phyloP scores from a whole-genome alignment of 2,329 filamentous ascomycete genomes.

The Endothia cerciana region DNA sequence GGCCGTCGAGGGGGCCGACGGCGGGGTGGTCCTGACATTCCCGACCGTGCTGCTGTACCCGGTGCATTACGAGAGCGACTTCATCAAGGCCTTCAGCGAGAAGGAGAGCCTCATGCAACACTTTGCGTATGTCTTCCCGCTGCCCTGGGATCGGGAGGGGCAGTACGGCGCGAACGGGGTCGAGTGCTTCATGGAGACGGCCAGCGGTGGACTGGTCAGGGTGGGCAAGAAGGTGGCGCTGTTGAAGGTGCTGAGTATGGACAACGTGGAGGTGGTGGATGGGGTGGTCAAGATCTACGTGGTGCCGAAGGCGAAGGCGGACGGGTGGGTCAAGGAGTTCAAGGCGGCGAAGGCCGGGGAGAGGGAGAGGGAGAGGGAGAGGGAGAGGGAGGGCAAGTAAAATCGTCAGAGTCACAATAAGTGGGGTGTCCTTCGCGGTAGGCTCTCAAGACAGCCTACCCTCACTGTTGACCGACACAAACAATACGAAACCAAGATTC shows the following conservation, averaged over 20 bases:
- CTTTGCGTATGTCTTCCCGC: constrained; percentile 81
- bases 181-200: constrained; percentile 89
- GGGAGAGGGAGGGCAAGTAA: constrained; percentile 33
- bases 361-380: too few species aligned
- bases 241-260: constrained; percentile 72
- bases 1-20: constrained; percentile 59
- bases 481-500: neutral
- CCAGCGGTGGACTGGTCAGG: constrained; percentile 79
- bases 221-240: constrained; percentile 83
- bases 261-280: constrained; percentile 86
- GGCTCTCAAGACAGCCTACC: neutral
- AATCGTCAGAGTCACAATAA: neutral
- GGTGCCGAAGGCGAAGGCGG: constrained; percentile 71
- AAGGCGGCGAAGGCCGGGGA: constrained; percentile 71
- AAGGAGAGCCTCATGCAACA: constrained; percentile 75
- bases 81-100: constrained; percentile 87
- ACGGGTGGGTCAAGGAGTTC: constrained; percentile 81
- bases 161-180: constrained; percentile 70
- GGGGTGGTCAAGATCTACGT: constrained; percentile 82
- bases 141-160: constrained; percentile 78
- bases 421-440: neutral
- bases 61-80: constrained; percentile 78
- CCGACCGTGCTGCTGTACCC: constrained; percentile 88
- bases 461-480: neutral
- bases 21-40: constrained; percentile 64